phyloP scores from a whole-genome alignment of 2,329 filamentous ascomycete species.

The Clonostachys sp. region DNA sequence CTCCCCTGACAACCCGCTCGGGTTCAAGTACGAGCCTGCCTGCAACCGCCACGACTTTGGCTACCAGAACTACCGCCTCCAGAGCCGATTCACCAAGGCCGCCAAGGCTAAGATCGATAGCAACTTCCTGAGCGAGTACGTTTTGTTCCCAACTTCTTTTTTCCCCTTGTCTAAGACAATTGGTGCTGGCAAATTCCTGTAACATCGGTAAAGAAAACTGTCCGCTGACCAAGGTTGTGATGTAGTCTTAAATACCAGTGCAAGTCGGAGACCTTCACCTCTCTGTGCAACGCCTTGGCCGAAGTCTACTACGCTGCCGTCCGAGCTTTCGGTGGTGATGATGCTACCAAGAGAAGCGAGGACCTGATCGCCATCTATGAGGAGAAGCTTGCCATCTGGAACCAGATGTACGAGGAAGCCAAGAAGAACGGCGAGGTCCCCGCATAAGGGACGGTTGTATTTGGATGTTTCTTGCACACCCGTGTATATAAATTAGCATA shows the following conservation, averaged over 20 bases:
- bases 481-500: no score
- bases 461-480: no score
- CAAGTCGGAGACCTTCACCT: slow-evolving; percentile 3
- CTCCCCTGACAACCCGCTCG: slow-evolving; percentile 36
- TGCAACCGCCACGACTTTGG: slow-evolving; percentile 55
- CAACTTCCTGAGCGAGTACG: slow-evolving; percentile 41
- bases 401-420: slow-evolving; percentile 16
- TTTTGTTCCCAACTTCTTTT: slow-evolving; percentile 8
- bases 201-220: neutral
- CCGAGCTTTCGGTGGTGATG: slow-evolving; percentile 16
- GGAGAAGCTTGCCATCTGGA: slow-evolving; percentile 16
- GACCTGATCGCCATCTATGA: slow-evolving; percentile 20
- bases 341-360: slow-evolving; percentile 12
- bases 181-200: neutral
- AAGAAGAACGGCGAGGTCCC: slow-evolving; percentile 6
- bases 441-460: no score
- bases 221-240: neutral
- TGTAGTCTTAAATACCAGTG: slow-evolving; percentile 20
- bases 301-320: slow-evolving; percentile 25
- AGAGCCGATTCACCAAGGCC: slow-evolving; percentile 37
- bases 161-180: neutral
- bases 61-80: slow-evolving; percentile 46
- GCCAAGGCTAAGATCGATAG: slow-evolving; percentile 39
- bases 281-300: slow-evolving; percentile 17
- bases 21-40: slow-evolving; percentile 31